Conservation (phyloP, 768 basidiomycete genomes). For the Chalciporus piperatus region DNA sequence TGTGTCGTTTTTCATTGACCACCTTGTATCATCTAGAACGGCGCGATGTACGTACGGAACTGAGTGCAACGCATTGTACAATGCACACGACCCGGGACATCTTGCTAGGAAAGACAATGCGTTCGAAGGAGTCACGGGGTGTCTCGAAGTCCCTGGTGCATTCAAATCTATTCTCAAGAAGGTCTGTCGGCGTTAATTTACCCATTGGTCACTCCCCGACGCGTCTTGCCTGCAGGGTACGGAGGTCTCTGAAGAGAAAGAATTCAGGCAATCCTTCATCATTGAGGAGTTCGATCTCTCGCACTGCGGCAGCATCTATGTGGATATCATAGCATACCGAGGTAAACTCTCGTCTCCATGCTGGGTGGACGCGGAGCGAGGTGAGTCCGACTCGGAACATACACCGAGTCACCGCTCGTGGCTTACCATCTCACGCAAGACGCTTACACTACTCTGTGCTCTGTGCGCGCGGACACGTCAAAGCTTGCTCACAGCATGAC, state of each 20-base stretch:
- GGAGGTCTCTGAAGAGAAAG: conserved; percentile 19
- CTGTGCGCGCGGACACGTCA: conserved; percentile 25
- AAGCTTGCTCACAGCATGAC: conserved; percentile 12
- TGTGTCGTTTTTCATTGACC: conserved; percentile 38
- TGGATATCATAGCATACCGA: conserved; percentile 23
- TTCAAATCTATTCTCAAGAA: conserved; percentile 37
- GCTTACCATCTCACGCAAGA: conserved; percentile 9
- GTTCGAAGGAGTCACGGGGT: conserved; percentile 28
- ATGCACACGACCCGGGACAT: conserved; percentile 37
- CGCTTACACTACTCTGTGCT: conserved; percentile 25
- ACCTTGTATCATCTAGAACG: conserved; percentile 42
- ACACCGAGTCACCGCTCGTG: not conserved
- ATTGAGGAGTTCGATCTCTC: conserved; percentile 12
- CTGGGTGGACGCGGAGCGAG: conserved; percentile 28
- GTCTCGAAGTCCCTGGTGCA: conserved; percentile 26
- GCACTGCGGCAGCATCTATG: conserved; percentile 11
- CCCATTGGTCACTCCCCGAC: no score
- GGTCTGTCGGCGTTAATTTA: no score
- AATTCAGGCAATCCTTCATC: conserved; percentile 22
- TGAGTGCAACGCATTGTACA: conserved; percentile 28
- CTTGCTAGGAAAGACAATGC: conserved; percentile 22
- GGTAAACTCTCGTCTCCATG: conserved; percentile 16
- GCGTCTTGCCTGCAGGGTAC: conserved; percentile 2
- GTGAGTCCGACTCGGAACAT: conserved; percentile 11
- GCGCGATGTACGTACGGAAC: conserved; percentile 41